Percentiles rank a stretch among this genome's conserved stretches.
phyloP scores from a whole-genome alignment of 75 land plant genomes.

The Cunninghamia lanceolata region DNA sequence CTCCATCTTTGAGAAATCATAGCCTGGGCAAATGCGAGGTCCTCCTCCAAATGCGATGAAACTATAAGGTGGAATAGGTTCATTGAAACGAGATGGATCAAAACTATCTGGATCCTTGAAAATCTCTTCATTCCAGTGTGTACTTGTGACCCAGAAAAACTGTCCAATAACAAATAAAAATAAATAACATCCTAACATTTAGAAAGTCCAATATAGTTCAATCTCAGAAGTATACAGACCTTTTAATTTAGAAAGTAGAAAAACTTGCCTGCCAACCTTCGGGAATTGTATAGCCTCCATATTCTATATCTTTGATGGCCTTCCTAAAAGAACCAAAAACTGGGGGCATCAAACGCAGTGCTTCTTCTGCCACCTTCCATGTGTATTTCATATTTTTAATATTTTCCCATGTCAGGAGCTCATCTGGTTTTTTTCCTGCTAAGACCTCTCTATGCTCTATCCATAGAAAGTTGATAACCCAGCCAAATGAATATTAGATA shows the following conservation, averaged over 20 bases:
- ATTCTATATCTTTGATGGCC: slow-evolving; percentile 49
- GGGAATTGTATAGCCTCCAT: slow-evolving; percentile 46
- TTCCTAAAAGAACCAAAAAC: slow-evolving; percentile 44
- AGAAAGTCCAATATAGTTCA: not conserved
- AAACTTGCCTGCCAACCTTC: slow-evolving; percentile 66
- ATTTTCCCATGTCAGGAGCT: slow-evolving; percentile 54
- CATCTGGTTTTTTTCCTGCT: slow-evolving; percentile 23
- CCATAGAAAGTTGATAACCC: too few relatives aligned
- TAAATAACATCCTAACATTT: too few relatives aligned
- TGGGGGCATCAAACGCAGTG: slow-evolving; percentile 48
- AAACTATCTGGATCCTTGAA: slow-evolving; percentile 54
- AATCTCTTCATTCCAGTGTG: slow-evolving; percentile 38
- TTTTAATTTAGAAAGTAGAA: not conserved
- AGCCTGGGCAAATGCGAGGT: slow-evolving; percentile 59
- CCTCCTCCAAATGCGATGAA: slow-evolving; percentile 72
- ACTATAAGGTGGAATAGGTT: slow-evolving; percentile 37
- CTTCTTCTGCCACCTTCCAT: slow-evolving; percentile 72
- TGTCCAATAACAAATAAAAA: not conserved
- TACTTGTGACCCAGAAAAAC: slow-evolving; percentile 44
- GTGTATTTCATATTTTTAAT: slow-evolving; percentile 62
- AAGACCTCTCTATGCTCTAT: slow-evolving; percentile 48
- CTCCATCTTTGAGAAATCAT: slow-evolving; percentile 60
- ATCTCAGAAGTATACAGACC: not conserved
- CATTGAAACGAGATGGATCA: slow-evolving; percentile 54
- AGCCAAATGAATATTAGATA: too few relatives aligned